Percentiles rank a stretch among this genome's conserved stretches.
These are phyloP conservation scores for Wickerhamomyces ciferrii DNA, from an alignment of 805 yeast genomes.

Conservation along the genomic window DNA sequence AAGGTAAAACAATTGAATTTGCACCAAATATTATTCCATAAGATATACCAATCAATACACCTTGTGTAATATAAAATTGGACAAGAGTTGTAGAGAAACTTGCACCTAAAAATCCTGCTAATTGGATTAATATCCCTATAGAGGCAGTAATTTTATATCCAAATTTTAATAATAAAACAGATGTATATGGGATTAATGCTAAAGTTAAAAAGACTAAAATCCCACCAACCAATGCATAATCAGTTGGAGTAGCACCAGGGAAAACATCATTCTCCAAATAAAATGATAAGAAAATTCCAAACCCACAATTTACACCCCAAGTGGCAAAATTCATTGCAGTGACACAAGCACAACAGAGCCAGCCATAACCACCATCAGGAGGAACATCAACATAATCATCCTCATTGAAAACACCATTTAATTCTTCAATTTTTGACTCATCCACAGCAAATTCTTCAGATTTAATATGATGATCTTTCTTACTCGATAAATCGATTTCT, in stretches of 20 bases:
- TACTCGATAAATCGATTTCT: too few relatives aligned
- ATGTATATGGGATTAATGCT: conserved; percentile 43
- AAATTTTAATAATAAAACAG: conserved; percentile 34
- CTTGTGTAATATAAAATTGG: conserved; percentile 49
- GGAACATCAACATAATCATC: conserved; percentile 32
- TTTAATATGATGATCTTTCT: too few relatives aligned
- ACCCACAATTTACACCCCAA: conserved; percentile 39
- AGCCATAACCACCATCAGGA: conserved; percentile 44
- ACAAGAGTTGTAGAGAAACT: conserved; percentile 44
- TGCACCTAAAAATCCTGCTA: conserved; percentile 45
- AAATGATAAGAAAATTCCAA: conserved; percentile 48
- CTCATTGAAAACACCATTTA: conserved; percentile 16
- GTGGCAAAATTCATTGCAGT: conserved; percentile 22
- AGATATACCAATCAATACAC: conserved; percentile 44
- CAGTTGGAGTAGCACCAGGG: conserved; percentile 43
- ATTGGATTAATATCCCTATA: conserved; percentile 37
- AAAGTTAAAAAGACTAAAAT: conserved; percentile 45
- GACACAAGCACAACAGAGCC: conserved; percentile 39
- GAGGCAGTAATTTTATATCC: conserved; percentile 35
- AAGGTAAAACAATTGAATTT: conserved; percentile 41
- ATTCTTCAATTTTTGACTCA: neutral
- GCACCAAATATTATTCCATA: conserved; percentile 49
- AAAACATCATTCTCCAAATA: conserved; percentile 37
- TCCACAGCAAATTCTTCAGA: neutral
- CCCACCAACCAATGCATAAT: conserved; percentile 55